A percentile compares a stretch with the other conserved stretches of the same genome.
These are phyloP conservation scores for Ottelia alismoides DNA, from an alignment of 106 monocot species.

Conservation along the genomic window DNA sequence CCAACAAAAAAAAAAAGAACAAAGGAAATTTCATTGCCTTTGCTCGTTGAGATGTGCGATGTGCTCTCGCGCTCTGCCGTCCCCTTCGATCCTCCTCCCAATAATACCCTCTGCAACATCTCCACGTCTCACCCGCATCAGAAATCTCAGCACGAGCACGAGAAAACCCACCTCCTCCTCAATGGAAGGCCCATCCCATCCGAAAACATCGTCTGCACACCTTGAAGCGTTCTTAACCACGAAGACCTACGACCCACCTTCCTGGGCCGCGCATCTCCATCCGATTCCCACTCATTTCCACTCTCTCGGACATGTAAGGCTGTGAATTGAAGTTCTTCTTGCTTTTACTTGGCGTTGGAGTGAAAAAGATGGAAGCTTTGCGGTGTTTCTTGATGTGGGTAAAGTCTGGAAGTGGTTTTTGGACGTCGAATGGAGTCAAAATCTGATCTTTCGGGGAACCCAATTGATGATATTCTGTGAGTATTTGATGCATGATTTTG, in stretches of 20 bases:
- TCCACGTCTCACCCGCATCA: neutral
- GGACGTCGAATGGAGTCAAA: too few relatives aligned
- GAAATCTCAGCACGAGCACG: neutral
- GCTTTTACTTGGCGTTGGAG: neutral
- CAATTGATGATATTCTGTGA: neutral
- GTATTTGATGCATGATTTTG: neutral
- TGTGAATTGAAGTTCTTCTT: neutral
- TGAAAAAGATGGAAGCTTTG: neutral
- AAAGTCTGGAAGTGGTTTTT: too few relatives aligned
- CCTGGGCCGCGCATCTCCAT: constrained; percentile 55
- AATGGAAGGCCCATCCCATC: constrained; percentile 10
- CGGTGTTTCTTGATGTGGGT: neutral
- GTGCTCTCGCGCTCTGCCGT: too few relatives aligned
- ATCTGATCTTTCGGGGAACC: too few relatives aligned
- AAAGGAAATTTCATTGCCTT: too few relatives aligned
- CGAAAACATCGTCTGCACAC: neutral
- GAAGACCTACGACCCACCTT: constrained; percentile 41
- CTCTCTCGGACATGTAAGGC: constrained; percentile 55
- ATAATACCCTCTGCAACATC: too few relatives aligned
- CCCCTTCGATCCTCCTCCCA: too few relatives aligned
- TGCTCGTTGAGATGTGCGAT: too few relatives aligned
- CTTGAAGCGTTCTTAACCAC: constrained; percentile 36
- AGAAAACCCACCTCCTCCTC: constrained; percentile 4
- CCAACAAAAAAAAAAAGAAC: too few relatives aligned
- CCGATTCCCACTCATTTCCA: constrained; percentile 38